Conservation (phyloP, 148 eudicot species). For the Oxyria digyna region DNA sequence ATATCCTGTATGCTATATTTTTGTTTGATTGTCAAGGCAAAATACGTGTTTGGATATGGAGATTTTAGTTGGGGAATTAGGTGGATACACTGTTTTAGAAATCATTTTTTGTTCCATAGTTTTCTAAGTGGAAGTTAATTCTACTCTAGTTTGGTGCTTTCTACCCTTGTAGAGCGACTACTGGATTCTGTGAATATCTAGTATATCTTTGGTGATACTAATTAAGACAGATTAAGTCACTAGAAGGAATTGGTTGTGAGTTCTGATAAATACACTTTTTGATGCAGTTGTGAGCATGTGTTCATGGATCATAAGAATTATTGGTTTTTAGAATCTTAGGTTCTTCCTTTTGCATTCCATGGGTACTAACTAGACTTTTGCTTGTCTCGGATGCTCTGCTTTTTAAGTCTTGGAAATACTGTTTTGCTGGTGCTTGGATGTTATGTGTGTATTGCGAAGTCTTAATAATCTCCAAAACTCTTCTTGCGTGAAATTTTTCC, state of each 20-base stretch:
- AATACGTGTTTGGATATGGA: not conserved
- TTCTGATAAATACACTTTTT: not conserved
- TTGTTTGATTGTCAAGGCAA: not conserved
- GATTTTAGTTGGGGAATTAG: not conserved
- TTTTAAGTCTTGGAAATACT: not conserved
- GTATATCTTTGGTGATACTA: not conserved
- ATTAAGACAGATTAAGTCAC: not conserved
- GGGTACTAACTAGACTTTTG: not conserved
- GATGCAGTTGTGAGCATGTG: not conserved
- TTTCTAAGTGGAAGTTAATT: too few species aligned
- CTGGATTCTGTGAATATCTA: not conserved
- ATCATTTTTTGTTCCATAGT: too few species aligned
- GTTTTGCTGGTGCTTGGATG: not conserved
- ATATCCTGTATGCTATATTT: not conserved
- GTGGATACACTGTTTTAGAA: not conserved
- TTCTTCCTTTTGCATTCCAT: not conserved
- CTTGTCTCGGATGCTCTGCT: not conserved
- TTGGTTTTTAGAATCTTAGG: not conserved
- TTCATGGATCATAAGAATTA: not conserved
- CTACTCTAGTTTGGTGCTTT: too few species aligned
- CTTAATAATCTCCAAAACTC: too few species aligned
- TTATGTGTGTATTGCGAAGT: not conserved
- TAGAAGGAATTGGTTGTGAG: too few species aligned
- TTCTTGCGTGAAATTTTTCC: too few species aligned
- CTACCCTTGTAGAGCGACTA: too few species aligned